Evolutionary conservation across 768 basidiomycete genomes (phyloP).

Genomic region (Gloeophyllum trabeum): DNA sequence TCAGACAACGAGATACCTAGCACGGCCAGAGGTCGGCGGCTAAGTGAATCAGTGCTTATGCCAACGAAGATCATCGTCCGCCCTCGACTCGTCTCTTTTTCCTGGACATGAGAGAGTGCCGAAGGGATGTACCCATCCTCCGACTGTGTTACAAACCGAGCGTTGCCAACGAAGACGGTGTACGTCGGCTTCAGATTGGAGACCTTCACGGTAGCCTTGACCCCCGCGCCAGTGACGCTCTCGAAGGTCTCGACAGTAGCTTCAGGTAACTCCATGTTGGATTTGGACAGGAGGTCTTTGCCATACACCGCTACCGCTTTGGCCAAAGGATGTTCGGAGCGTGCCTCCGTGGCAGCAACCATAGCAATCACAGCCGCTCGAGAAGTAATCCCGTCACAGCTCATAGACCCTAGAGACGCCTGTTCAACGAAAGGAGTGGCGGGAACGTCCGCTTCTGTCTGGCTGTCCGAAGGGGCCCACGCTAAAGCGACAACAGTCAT

Average conservation of each 20-base stretch:
- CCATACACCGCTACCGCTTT: constrained; percentile 85
- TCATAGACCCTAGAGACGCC: constrained; percentile 18
- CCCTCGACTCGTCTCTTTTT: constrained; percentile 57
- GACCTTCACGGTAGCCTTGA: constrained; percentile 56
- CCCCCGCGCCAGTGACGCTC: constrained; percentile 82
- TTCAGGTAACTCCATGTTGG: constrained; percentile 30
- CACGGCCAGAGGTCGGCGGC: constrained; percentile 39
- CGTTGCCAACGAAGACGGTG: constrained; percentile 66
- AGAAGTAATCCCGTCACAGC: constrained; percentile 52
- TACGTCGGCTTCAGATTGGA: constrained; percentile 31
- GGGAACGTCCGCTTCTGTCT: constrained; percentile 13
- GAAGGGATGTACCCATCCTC: constrained; percentile 43
- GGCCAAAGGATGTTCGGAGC: constrained; percentile 94
- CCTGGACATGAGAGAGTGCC: constrained; percentile 52
- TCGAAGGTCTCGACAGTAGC: constrained; percentile 67
- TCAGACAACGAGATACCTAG: constrained; percentile 83
- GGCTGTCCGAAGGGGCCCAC: constrained; percentile 48
- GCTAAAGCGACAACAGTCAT: constrained; percentile 64
- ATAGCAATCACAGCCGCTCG: constrained; percentile 62
- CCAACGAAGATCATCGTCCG: constrained; percentile 86
- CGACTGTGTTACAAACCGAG: constrained; percentile 53
- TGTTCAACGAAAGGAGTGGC: constrained; percentile 3
- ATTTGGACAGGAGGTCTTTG: constrained; percentile 41
- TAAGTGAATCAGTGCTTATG: constrained; percentile 29
- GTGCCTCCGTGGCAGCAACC: constrained; percentile 78